Conservation (phyloP, 179 eudicot species). For the Spergularia azorica region DNA sequence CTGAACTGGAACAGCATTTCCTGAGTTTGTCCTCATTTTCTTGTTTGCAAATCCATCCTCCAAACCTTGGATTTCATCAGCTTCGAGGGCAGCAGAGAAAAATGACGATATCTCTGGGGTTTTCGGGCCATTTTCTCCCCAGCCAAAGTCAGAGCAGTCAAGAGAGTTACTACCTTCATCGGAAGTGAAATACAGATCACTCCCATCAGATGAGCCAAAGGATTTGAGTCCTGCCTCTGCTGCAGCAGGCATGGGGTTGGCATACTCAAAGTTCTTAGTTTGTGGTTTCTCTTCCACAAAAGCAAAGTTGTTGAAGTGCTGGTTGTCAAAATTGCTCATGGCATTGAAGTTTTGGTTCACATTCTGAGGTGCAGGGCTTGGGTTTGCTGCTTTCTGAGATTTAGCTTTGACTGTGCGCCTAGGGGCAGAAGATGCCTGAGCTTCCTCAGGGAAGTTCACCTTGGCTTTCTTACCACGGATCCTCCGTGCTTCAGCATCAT, state of each 20-base stretch:
- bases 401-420: slow-evolving; percentile 41
- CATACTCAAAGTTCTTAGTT: slow-evolving; percentile 31
- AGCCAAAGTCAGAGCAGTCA: slow-evolving; percentile 69
- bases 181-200: slow-evolving; percentile 47
- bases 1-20: slow-evolving; percentile 32
- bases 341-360: slow-evolving; percentile 32
- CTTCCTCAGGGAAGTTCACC: slow-evolving; percentile 79
- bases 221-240: slow-evolving; percentile 39
- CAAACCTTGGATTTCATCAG: slow-evolving; percentile 38
- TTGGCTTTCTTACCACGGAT: slow-evolving; percentile 97
- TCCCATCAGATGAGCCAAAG: slow-evolving; percentile 33
- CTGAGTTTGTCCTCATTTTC: slow-evolving; percentile 50
- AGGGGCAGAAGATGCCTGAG: slow-evolving; percentile 27
- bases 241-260: slow-evolving; percentile 24
- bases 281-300: slow-evolving; percentile 61
- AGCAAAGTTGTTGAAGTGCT: slow-evolving; percentile 29
- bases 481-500: slow-evolving; percentile 91
- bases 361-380: slow-evolving; percentile 33
- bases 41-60: slow-evolving; percentile 54
- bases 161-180: slow-evolving; percentile 79
- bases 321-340: slow-evolving; percentile 33
- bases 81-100: slow-evolving; percentile 51
- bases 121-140: slow-evolving; percentile 62
- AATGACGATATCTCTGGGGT: slow-evolving; percentile 83
- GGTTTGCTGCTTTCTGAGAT: slow-evolving; percentile 35